Evolutionary conservation across 257 asterid genomes (phyloP).

Genomic region (Galeopsis tetrahit): DNA sequence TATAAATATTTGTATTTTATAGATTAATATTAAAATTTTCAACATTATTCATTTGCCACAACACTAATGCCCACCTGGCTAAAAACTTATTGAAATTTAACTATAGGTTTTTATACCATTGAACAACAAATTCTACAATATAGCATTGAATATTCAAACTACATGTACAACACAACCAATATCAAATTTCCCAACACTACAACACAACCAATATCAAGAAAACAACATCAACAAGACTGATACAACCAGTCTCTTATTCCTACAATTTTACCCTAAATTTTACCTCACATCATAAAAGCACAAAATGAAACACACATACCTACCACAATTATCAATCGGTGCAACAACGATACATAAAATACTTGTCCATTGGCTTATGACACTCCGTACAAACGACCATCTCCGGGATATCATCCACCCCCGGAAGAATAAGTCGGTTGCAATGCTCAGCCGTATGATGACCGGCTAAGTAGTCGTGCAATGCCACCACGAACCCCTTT

Average conservation of each 20-base stretch:
- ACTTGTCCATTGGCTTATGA: constrained; percentile 75
- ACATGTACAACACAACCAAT: background rate
- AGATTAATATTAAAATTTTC: too few species aligned
- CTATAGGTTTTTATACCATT: too few species aligned
- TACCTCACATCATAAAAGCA: background rate
- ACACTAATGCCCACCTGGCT: too few species aligned
- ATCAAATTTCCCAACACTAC: background rate
- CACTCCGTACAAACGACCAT: constrained; percentile 81
- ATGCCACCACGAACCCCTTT: constrained; percentile 61
- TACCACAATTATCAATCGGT: constrained; percentile 45
- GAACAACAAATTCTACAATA: too few species aligned
- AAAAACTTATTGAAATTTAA: too few species aligned
- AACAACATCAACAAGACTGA: background rate
- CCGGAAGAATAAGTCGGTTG: constrained; percentile 71
- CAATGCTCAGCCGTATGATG: constrained; percentile 69
- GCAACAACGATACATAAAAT: constrained; percentile 83
- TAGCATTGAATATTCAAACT: background rate
- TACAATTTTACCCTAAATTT: background rate
- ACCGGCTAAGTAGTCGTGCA: constrained; percentile 46
- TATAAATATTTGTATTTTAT: too few species aligned
- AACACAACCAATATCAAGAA: background rate
- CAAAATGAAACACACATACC: background rate
- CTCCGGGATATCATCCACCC: constrained; percentile 72
- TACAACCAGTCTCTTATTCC: constrained; percentile 23
- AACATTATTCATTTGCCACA: too few species aligned